Evolutionary conservation across 257 asterid species (phyloP).

Genomic region (Solanum chiquidenum): DNA sequence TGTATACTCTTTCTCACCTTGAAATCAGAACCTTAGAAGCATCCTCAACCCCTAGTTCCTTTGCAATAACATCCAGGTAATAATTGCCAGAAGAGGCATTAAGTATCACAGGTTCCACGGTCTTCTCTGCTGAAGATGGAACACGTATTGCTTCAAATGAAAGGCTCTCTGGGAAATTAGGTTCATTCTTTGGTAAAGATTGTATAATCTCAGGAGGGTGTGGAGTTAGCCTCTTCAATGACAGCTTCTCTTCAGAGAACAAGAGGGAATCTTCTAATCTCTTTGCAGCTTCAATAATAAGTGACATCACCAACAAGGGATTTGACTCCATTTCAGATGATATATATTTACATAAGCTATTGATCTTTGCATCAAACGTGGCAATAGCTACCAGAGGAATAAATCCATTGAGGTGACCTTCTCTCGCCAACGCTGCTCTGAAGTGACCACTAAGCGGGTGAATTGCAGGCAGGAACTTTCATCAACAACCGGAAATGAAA

Average conservation of each 20-base stretch:
- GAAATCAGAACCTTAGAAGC: slow-evolving; percentile 75
- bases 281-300: slow-evolving; percentile 45
- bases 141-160: slow-evolving; percentile 43
- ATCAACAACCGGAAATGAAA: slow-evolving; percentile 1
- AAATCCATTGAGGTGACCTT: slow-evolving; percentile 45
- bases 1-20: slow-evolving; percentile 34
- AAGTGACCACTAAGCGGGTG: slow-evolving; percentile 89
- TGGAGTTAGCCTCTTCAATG: slow-evolving; percentile 48
- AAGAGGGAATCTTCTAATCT: slow-evolving; percentile 31
- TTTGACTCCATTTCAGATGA: slow-evolving; percentile 43
- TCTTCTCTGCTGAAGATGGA: slow-evolving; percentile 46
- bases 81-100: slow-evolving; percentile 34
- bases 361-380: slow-evolving; percentile 49
- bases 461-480: slow-evolving; percentile 63
- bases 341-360: slow-evolving; percentile 64
- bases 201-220: slow-evolving; percentile 32
- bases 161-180: slow-evolving; percentile 23
- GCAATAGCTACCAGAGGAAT: slow-evolving; percentile 75
- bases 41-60: slow-evolving; percentile 37
- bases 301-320: slow-evolving; percentile 44
- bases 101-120: slow-evolving; percentile 41
- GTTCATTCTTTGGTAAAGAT: slow-evolving; percentile 33
- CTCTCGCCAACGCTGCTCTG: slow-evolving; percentile 65
- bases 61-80: slow-evolving; percentile 78
- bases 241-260: slow-evolving; percentile 38